Conservation (phyloP, 2,329 filamentous ascomycete species). For the Chrysoporthe puriensis region DNA sequence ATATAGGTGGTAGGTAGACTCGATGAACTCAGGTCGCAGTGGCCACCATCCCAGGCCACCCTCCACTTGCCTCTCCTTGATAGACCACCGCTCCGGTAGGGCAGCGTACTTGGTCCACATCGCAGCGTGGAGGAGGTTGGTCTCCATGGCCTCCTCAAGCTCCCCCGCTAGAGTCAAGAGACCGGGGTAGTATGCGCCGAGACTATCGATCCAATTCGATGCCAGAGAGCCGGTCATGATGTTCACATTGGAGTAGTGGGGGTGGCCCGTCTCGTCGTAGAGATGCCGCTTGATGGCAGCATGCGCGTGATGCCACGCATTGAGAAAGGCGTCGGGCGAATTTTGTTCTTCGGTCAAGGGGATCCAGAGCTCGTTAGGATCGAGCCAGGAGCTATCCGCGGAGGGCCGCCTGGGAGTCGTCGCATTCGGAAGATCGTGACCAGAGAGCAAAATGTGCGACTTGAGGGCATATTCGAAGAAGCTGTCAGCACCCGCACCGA, state of each 20-base stretch:
- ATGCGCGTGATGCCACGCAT: conserved; percentile 84
- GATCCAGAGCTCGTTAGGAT: conserved; percentile 65
- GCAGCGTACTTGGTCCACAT: conserved; percentile 96
- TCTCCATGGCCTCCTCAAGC: conserved; percentile 86
- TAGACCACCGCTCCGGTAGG: conserved; percentile 91
- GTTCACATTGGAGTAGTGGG: conserved; percentile 92
- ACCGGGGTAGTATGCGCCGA: conserved; percentile 94
- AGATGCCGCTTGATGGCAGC: conserved; percentile 87
- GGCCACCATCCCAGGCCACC: conserved; percentile 92
- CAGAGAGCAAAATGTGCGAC: conserved; percentile 86
- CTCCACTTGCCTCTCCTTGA: conserved; percentile 81
- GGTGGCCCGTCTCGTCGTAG: conserved; percentile 82
- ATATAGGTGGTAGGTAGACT: conserved; percentile 96
- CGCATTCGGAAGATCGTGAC: conserved; percentile 63
- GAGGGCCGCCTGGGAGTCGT: conserved; percentile 46
- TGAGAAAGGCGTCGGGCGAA: conserved; percentile 76
- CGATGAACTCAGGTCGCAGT: conserved; percentile 92
- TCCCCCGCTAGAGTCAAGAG: conserved; percentile 85
- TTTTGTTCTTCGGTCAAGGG: conserved; percentile 68
- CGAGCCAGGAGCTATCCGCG: conserved; percentile 51
- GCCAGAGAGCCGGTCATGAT: conserved; percentile 84
- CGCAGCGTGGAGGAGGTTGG: conserved; percentile 87
- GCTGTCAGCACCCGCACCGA: conserved; percentile 94
- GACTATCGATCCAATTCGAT: conserved; percentile 93
- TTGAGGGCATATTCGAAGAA: conserved; percentile 99